Percentiles rank a stretch among this genome's conserved stretches.
Evolutionary conservation across 1,139 yeast species (phyloP).

Genomic region (Geotrichum phurueaensis): DNA sequence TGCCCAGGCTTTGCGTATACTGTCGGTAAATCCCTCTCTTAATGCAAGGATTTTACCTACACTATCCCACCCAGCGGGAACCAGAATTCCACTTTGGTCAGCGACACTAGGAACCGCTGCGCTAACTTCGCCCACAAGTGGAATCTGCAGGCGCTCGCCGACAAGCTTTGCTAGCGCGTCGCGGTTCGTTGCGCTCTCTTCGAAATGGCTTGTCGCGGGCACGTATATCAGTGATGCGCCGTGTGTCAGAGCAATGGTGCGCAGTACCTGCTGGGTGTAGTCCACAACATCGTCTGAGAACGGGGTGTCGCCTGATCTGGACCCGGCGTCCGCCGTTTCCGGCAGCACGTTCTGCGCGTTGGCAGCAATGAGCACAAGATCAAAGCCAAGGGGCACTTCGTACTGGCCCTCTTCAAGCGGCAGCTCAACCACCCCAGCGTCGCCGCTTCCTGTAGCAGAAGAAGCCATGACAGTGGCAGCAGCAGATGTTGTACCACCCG

Average conservation of each 20-base stretch:
- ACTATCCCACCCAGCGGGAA: slow-evolving; percentile 43
- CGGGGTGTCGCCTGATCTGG: slow-evolving; percentile 11
- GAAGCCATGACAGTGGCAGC: neutral
- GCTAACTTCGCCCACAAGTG: slow-evolving; percentile 18
- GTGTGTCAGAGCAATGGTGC: slow-evolving; percentile 46
- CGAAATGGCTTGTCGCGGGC: slow-evolving; percentile 10
- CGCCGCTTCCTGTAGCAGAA: slow-evolving; percentile 6
- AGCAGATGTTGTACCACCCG: slow-evolving; percentile 9
- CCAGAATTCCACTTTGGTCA: slow-evolving; percentile 37
- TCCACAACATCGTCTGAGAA: slow-evolving; percentile 35
- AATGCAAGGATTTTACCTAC: slow-evolving; percentile 33
- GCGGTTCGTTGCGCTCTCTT: slow-evolving; percentile 7
- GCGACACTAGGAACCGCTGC: slow-evolving; percentile 31
- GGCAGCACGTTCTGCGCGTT: slow-evolving; percentile 19
- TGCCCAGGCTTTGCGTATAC: neutral
- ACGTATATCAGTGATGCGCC: slow-evolving; percentile 32
- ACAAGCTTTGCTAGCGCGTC: slow-evolving; percentile 21
- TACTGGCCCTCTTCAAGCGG: slow-evolving; percentile 34
- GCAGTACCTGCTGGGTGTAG: slow-evolving; percentile 48
- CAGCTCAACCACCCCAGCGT: slow-evolving; percentile 23
- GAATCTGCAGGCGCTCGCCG: slow-evolving; percentile 27
- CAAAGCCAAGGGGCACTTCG: slow-evolving; percentile 33
- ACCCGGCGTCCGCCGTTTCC: neutral
- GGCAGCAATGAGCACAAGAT: slow-evolving; percentile 28
- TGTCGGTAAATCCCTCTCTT: slow-evolving; percentile 27